Percentiles rank a stretch among this genome's conserved stretches.
Conservation (phyloP, 805 yeast species). For the Lipomyces spencermartinsiae region DNA sequence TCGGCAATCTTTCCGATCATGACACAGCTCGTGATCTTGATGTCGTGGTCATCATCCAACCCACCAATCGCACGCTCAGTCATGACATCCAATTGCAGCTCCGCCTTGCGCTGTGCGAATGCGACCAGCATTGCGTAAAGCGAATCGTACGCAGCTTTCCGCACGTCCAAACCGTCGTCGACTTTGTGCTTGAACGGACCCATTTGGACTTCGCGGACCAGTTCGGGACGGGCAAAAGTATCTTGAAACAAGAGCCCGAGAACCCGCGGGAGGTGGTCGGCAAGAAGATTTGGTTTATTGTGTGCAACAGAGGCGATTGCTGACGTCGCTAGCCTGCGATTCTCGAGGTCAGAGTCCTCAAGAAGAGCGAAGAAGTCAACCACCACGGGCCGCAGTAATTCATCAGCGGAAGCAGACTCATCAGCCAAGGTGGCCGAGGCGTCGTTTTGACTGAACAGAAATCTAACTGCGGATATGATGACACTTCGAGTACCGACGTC, state of each 20-base stretch:
- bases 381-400: constrained; percentile 41
- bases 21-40: constrained; percentile 60
- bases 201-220: constrained; percentile 72
- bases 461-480: constrained; percentile 50
- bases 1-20: constrained; percentile 51
- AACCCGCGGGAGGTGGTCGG: constrained; percentile 54
- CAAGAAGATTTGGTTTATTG: constrained; percentile 57
- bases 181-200: constrained; percentile 87
- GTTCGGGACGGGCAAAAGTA: constrained; percentile 60
- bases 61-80: constrained; percentile 57
- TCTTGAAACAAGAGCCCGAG: constrained; percentile 62
- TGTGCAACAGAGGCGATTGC: constrained; percentile 66
- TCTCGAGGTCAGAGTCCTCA: constrained; percentile 53
- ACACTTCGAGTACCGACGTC: constrained; percentile 40
- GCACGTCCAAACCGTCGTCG: constrained; percentile 75
- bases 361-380: constrained; percentile 43
- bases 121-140: constrained; percentile 57
- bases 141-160: constrained; percentile 75
- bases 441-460: constrained; percentile 46
- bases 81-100: constrained; percentile 15
- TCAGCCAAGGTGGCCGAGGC: constrained; percentile 32
- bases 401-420: constrained; percentile 34
- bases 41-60: constrained; percentile 65
- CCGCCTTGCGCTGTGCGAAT: constrained; percentile 12
- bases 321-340: constrained; percentile 65